phyloP scores from a whole-genome alignment of 495 filamentous ascomycete genomes.

The Jackrogersella minutella region DNA sequence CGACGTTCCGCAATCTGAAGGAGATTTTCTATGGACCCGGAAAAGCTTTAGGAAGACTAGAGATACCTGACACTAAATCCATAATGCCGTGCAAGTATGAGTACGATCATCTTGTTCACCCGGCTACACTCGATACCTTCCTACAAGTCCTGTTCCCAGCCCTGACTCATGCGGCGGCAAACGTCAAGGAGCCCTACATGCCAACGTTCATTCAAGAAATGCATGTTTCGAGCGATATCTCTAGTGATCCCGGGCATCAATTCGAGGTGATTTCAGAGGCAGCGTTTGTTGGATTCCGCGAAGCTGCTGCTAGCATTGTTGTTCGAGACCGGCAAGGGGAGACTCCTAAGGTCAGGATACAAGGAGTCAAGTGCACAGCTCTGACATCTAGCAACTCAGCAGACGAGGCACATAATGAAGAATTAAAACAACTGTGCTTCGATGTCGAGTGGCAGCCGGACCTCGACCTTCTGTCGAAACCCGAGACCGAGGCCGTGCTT shows the following conservation, averaged over 20 bases:
- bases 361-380: neutral
- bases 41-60: constrained; percentile 3
- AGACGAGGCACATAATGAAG: neutral
- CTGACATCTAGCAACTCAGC: neutral
- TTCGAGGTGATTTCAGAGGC: constrained; percentile 1
- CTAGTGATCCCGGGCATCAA: neutral
- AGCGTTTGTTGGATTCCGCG: neutral
- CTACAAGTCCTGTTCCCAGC: constrained; percentile 25
- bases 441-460: constrained; percentile 2
- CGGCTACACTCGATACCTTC: constrained; percentile 54
- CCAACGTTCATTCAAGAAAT: constrained; percentile 1
- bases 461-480: neutral
- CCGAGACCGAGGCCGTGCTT: neutral
- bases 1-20: constrained; percentile 3
- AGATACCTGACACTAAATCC: constrained; percentile 49
- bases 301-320: constrained; percentile 2
- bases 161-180: neutral
- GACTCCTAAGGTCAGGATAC: neutral
- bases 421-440: neutral
- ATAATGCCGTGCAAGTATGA: constrained; percentile 56
- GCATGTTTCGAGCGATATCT: constrained; percentile 2
- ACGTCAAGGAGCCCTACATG: constrained; percentile 1
- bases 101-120: constrained; percentile 56
- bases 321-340: neutral
- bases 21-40: constrained; percentile 6